Conservation (phyloP, 2,329 filamentous ascomycete species). For the Rhynchosporium secalis region DNA sequence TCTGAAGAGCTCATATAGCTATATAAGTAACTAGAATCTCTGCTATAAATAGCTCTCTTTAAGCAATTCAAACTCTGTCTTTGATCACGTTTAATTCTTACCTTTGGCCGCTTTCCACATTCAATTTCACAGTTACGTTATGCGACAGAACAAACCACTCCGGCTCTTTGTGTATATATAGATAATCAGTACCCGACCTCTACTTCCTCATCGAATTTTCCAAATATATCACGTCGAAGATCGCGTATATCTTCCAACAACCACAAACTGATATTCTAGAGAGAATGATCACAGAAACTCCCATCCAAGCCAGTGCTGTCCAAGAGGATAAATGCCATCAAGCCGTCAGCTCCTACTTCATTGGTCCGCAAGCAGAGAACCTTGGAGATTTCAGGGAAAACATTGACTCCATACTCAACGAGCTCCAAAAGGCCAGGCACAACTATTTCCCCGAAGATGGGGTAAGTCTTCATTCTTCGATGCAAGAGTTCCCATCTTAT, state of each 20-base stretch:
- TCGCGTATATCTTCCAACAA: neutral
- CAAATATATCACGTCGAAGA: neutral
- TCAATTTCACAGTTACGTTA: too few species aligned
- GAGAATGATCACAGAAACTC: neutral
- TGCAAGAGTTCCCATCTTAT: neutral
- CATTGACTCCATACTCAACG: slow-evolving; percentile 11
- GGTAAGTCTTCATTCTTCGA: neutral
- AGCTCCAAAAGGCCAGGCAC: slow-evolving; percentile 8
- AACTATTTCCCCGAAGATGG: slow-evolving; percentile 13
- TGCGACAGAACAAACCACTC: too few species aligned
- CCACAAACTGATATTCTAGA: neutral
- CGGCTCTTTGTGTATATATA: too few species aligned
- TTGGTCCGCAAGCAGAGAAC: slow-evolving; percentile 15
- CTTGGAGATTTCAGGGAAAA: slow-evolving; percentile 8
- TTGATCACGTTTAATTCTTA: too few species aligned
- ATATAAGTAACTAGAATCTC: too few species aligned
- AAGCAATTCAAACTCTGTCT: too few species aligned
- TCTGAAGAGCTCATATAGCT: too few species aligned
- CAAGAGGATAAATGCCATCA: slow-evolving; percentile 13
- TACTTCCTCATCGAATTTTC: too few species aligned
- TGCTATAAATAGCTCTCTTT: too few species aligned
- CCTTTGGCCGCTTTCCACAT: too few species aligned
- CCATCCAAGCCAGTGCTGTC: neutral
- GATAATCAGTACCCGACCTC: too few species aligned
- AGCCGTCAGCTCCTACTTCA: slow-evolving; percentile 15